Evolutionary conservation across 2,329 filamentous ascomycete species (phyloP).

Genomic region (Pseudophaeomoniella oleicola): DNA sequence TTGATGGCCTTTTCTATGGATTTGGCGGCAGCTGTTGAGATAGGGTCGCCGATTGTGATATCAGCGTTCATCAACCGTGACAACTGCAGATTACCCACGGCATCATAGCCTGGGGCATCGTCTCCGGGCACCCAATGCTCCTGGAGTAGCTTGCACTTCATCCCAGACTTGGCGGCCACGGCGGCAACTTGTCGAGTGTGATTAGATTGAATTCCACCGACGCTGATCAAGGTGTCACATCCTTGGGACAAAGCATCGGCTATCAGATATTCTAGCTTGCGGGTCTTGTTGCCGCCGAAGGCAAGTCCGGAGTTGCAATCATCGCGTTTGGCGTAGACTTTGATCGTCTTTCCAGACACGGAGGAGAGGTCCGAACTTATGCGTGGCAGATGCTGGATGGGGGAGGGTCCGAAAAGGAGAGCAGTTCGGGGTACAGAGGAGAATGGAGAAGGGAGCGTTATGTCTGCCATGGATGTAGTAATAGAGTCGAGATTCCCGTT

Average conservation of each 20-base stretch:
- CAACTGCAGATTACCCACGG: slow-evolving; percentile 58
- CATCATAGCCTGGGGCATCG: slow-evolving; percentile 43
- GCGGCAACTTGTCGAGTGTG: slow-evolving; percentile 55
- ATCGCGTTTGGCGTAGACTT: slow-evolving; percentile 57
- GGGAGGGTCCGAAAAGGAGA: slow-evolving; percentile 53
- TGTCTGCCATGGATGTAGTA: slow-evolving; percentile 3
- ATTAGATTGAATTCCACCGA: slow-evolving; percentile 57
- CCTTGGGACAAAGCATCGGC: slow-evolving; percentile 44
- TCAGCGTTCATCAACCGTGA: slow-evolving; percentile 54
- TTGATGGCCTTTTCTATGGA: neutral
- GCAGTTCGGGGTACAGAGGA: slow-evolving; percentile 46
- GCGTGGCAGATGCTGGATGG: slow-evolving; percentile 51
- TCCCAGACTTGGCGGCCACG: slow-evolving; percentile 42
- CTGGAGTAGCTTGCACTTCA: slow-evolving; percentile 41
- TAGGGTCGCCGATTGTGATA: slow-evolving; percentile 41
- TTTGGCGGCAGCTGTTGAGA: slow-evolving; percentile 6
- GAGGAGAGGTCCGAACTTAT: slow-evolving; percentile 43
- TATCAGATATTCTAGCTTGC: slow-evolving; percentile 56
- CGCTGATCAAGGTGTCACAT: slow-evolving; percentile 48
- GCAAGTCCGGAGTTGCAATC: slow-evolving; percentile 56
- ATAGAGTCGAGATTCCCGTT: no score
- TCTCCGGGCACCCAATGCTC: slow-evolving; percentile 53
- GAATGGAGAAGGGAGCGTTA: slow-evolving; percentile 45
- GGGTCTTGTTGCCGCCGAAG: slow-evolving; percentile 54
- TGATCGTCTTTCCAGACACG: slow-evolving; percentile 38